These are phyloP conservation scores for Trichophyton simii DNA, from an alignment of 2,329 filamentous ascomycete species.

Conservation along the genomic window DNA sequence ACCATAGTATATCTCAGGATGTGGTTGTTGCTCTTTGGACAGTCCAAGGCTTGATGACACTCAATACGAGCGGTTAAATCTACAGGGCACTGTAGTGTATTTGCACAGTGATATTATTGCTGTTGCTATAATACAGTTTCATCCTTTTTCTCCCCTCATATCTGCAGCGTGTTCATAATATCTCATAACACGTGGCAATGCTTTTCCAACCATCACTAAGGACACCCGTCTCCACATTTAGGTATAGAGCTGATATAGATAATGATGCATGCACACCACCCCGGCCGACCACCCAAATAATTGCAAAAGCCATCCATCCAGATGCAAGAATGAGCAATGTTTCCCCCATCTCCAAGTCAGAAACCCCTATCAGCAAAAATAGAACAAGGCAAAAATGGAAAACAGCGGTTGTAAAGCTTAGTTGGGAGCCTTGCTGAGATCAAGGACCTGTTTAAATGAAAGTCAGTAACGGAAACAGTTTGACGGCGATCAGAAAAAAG, in stretches of 20 bases:
- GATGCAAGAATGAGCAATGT: not conserved
- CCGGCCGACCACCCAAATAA: not conserved
- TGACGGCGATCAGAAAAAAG: slow-evolving; percentile 15
- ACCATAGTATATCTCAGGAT: too few species aligned
- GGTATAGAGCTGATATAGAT: not conserved
- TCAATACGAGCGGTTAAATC: too few species aligned
- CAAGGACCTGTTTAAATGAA: slow-evolving; percentile 8
- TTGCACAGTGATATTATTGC: not conserved
- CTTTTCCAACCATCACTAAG: not conserved
- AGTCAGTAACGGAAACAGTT: not conserved
- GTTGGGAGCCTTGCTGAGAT: slow-evolving; percentile 6
- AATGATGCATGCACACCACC: not conserved
- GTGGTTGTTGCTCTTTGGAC: too few species aligned
- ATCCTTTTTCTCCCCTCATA: not conserved
- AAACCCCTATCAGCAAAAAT: not conserved
- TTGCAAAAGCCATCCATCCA: not conserved
- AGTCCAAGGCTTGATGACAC: too few species aligned
- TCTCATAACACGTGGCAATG: not conserved
- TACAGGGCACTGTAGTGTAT: too few species aligned
- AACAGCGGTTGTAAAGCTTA: not conserved
- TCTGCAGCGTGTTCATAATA: not conserved
- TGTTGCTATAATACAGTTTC: slow-evolving; percentile 1
- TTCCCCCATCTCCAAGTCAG: not conserved
- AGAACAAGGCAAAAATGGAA: not conserved
- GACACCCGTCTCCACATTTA: not conserved